These are phyloP conservation scores for Cutaneotrichosporon sp. DNA, from an alignment of 1,284 basidiomycete genomes.

Conservation along the genomic window DNA sequence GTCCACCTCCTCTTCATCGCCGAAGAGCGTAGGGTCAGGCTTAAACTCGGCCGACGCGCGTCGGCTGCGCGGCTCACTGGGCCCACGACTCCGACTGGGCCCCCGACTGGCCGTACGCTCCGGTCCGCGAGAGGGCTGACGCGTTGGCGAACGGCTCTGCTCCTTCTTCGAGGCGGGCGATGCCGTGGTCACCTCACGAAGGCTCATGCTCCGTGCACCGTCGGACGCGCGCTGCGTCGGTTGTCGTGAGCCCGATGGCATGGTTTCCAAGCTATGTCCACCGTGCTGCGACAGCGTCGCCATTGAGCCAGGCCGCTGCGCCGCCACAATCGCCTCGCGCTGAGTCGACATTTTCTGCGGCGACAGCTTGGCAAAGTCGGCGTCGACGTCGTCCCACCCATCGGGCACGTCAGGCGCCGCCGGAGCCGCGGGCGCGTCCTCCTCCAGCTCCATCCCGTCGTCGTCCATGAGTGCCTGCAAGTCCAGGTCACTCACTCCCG, in stretches of 20 bases:
- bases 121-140: background rate
- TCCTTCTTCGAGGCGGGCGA: background rate
- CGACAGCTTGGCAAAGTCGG: slow-evolving; percentile 8
- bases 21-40: slow-evolving; percentile 5
- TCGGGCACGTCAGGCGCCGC: background rate
- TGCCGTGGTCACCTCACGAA: background rate
- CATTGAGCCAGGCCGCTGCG: background rate
- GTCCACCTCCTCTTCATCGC: background rate
- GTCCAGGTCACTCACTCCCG: slow-evolving; percentile 27
- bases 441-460: slow-evolving; percentile 14
- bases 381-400: slow-evolving; percentile 12
- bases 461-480: slow-evolving; percentile 29
- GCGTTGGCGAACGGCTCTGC: background rate
- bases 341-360: slow-evolving; percentile 15
- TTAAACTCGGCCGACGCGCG: background rate
- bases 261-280: background rate
- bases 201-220: background rate
- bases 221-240: background rate
- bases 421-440: background rate
- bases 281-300: background rate
- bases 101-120: too few relatives aligned
- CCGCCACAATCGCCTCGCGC: background rate
- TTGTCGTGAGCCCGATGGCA: background rate
- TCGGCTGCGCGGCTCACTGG: background rate
- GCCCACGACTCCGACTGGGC: background rate